Conservation (phyloP, 2,329 filamentous ascomycete genomes). For the Scedosporium aurantiacum region DNA sequence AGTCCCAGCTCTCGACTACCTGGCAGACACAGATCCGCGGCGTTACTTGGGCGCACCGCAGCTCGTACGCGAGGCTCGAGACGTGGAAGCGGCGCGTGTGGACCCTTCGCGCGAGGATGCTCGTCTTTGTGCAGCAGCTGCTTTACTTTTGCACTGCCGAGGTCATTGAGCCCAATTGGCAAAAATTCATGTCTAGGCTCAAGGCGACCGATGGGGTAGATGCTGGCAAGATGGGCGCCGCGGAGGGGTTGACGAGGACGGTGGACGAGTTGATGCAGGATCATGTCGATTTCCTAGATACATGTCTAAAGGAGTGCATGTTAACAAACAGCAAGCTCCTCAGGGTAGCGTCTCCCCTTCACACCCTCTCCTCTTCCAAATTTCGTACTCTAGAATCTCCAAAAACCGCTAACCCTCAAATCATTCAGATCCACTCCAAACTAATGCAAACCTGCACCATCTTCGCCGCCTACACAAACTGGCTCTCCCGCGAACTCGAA, state of each 20-base stretch:
- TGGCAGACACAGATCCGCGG: constrained; percentile 86
- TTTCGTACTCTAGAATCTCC: neutral
- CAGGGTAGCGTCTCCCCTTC: constrained; percentile 47
- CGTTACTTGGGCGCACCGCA: constrained; percentile 71
- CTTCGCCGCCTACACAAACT: constrained; percentile 83
- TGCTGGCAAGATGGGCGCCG: constrained; percentile 9
- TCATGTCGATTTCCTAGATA: constrained; percentile 95
- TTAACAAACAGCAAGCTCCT: constrained; percentile 91
- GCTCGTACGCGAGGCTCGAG: constrained; percentile 62
- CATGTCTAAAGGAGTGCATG: constrained; percentile 98
- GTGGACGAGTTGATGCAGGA: constrained; percentile 99
- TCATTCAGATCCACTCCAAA: constrained; percentile 79
- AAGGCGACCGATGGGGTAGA: constrained; percentile 43
- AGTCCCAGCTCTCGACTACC: constrained; percentile 72
- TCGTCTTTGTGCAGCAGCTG: constrained; percentile 93
- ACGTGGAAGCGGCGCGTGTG: constrained; percentile 88
- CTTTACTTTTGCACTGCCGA: constrained; percentile 95
- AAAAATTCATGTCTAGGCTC: constrained; percentile 79
- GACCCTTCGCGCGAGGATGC: constrained; percentile 85
- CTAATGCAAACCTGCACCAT: constrained; percentile 92
- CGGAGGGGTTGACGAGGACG: constrained; percentile 44
- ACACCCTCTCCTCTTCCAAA: neutral
- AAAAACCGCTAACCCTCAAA: constrained; percentile 9
- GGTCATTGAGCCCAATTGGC: constrained; percentile 97
- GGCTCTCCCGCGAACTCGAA: constrained; percentile 73